A percentile compares a stretch with the other conserved stretches of the same genome.
Conservation (phyloP, 306 rosid genomes). For the Datisca glomerata region DNA sequence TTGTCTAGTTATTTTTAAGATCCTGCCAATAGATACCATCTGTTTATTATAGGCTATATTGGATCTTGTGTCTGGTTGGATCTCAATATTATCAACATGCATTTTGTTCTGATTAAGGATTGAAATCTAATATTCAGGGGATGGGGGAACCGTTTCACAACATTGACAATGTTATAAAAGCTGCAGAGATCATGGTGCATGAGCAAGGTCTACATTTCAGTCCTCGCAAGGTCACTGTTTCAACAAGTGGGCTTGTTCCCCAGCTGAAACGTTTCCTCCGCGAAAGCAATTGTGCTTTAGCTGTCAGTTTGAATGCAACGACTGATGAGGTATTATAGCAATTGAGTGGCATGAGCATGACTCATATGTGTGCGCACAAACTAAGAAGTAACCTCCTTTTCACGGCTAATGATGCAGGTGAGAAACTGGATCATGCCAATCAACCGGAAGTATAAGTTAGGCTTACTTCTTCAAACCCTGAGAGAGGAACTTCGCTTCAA, state of each 20-base stretch:
- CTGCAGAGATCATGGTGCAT: slow-evolving; percentile 80
- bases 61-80: too few species aligned
- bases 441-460: slow-evolving; percentile 70
- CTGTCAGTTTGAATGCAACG: slow-evolving; percentile 96
- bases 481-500: slow-evolving; percentile 56
- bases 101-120: background rate
- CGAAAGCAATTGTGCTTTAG: slow-evolving; percentile 71
- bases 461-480: slow-evolving; percentile 64
- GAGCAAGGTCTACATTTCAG: slow-evolving; percentile 93
- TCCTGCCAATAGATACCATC: too few species aligned
- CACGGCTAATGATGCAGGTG: slow-evolving; percentile 36
- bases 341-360: slow-evolving; percentile 13
- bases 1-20: too few species aligned
- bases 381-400: slow-evolving; percentile 9
- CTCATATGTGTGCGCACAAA: background rate
- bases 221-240: slow-evolving; percentile 90
- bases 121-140: slow-evolving; percentile 39
- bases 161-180: slow-evolving; percentile 84
- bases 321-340: slow-evolving; percentile 62
- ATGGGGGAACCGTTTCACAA: slow-evolving; percentile 98
- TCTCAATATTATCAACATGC: background rate
- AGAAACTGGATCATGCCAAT: slow-evolving; percentile 98
- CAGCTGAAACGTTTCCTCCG: slow-evolving; percentile 72
- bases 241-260: slow-evolving; percentile 94
- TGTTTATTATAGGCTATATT: too few species aligned